Conservation (phyloP, 2,329 filamentous ascomycete species). For the Clonostachys chloroleuca region DNA sequence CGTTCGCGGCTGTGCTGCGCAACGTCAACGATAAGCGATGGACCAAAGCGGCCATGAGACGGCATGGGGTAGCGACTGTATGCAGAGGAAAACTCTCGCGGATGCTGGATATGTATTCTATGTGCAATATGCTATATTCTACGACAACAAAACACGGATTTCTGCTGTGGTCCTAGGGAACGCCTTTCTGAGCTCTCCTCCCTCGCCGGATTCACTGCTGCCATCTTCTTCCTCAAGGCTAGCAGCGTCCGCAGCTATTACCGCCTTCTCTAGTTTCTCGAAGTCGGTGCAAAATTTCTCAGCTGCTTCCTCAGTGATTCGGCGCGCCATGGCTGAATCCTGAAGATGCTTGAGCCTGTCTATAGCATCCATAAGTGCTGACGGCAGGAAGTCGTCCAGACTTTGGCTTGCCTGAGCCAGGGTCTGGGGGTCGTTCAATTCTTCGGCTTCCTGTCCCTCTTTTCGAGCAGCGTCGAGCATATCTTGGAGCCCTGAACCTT, state of each 20-base stretch:
- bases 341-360: constrained; percentile 74
- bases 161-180: constrained; percentile 58
- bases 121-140: constrained; percentile 3
- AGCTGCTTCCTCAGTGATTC: constrained; percentile 78
- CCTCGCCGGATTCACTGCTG: not conserved
- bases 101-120: too few species aligned
- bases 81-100: too few species aligned
- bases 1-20: too few species aligned
- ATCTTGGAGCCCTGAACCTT: constrained; percentile 64
- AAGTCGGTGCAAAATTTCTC: constrained; percentile 84
- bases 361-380: constrained; percentile 86
- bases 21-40: too few species aligned
- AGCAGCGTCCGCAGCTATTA: constrained; percentile 35
- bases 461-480: constrained; percentile 25
- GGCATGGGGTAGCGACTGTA: too few species aligned
- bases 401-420: constrained; percentile 68
- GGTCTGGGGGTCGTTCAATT: constrained; percentile 43
- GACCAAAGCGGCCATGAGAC: too few species aligned
- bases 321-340: constrained; percentile 65
- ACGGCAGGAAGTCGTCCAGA: constrained; percentile 87
- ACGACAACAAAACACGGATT: constrained; percentile 55
- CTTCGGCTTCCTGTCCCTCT: constrained; percentile 23
- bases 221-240: constrained; percentile 12
- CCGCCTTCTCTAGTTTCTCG: constrained; percentile 50
- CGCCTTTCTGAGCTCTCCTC: constrained; percentile 19